A percentile compares a stretch with the other conserved stretches of the same genome.
Evolutionary conservation across 2,329 filamentous ascomycete species (phyloP).

Genomic region (Pestalotiopsis sp.): DNA sequence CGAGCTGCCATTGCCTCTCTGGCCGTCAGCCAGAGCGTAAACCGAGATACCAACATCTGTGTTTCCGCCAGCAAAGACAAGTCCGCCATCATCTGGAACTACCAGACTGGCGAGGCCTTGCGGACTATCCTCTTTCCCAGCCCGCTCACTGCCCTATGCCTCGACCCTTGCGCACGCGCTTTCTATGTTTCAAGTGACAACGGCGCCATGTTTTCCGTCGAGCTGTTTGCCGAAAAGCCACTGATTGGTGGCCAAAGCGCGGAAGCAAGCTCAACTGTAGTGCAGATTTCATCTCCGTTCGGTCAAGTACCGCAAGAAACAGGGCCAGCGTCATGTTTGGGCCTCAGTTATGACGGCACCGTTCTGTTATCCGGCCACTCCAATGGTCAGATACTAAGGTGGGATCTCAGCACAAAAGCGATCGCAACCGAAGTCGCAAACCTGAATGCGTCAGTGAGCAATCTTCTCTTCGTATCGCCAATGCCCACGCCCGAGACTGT

Average conservation of each 20-base stretch:
- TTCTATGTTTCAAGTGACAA: slow-evolving; percentile 82
- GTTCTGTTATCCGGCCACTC: slow-evolving; percentile 78
- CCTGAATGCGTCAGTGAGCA: slow-evolving; percentile 81
- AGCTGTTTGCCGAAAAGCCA: slow-evolving; percentile 64
- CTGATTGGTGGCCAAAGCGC: slow-evolving; percentile 54
- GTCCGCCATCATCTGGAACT: slow-evolving; percentile 92
- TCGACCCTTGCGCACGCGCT: slow-evolving; percentile 84
- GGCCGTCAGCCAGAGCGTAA: slow-evolving; percentile 64
- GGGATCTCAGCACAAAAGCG: slow-evolving; percentile 75
- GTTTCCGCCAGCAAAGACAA: slow-evolving; percentile 85
- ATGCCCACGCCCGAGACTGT: slow-evolving; percentile 48
- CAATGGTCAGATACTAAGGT: slow-evolving; percentile 76
- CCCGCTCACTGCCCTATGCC: slow-evolving; percentile 69
- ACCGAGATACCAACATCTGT: slow-evolving; percentile 74
- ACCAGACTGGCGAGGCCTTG: slow-evolving; percentile 73
- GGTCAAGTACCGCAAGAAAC: slow-evolving; percentile 63
- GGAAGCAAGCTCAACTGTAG: slow-evolving; percentile 58
- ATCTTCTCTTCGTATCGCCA: slow-evolving; percentile 72
- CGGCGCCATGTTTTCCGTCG: slow-evolving; percentile 76
- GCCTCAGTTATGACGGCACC: slow-evolving; percentile 81
- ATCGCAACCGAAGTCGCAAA: slow-evolving; percentile 69
- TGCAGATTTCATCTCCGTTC: slow-evolving; percentile 55
- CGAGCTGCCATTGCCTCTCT: slow-evolving; percentile 71
- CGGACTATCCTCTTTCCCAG: slow-evolving; percentile 80
- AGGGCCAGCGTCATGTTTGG: slow-evolving; percentile 68